These are phyloP conservation scores for Albifimbria verrucaria DNA, from an alignment of 2,329 filamentous ascomycete genomes.

Conservation along the genomic window DNA sequence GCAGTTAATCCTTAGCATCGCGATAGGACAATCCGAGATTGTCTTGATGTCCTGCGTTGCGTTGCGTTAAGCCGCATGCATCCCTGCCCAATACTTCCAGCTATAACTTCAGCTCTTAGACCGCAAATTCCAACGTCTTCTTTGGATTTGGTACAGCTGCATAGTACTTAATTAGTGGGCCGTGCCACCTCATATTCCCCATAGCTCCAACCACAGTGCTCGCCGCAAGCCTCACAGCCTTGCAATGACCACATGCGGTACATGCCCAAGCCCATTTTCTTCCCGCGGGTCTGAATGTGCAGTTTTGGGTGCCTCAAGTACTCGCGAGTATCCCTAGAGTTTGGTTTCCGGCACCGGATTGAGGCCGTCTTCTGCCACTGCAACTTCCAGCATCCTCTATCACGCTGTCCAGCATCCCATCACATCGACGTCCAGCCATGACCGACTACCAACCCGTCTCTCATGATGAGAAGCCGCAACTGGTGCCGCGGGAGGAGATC, in stretches of 20 bases:
- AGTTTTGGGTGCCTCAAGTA: not conserved
- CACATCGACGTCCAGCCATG: not conserved
- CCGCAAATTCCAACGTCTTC: not conserved
- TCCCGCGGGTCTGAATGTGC: not conserved
- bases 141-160: not conserved
- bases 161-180: not conserved
- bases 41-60: not conserved
- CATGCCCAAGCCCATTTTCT: not conserved
- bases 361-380: not conserved
- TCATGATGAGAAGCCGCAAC: not conserved
- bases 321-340: not conserved
- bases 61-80: not conserved
- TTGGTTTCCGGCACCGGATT: not conserved
- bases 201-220: not conserved
- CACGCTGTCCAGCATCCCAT: not conserved
- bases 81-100: not conserved
- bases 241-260: not conserved
- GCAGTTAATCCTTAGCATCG: not conserved
- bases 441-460: not conserved
- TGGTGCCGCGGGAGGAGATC: not conserved
- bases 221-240: not conserved
- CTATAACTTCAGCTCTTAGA: not conserved
- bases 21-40: not conserved
- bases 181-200: not conserved
- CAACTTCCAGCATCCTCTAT: not conserved